These are phyloP conservation scores for Phytophthora lateralis DNA, from an alignment of 352 stramenopile species.

Conservation along the genomic window DNA sequence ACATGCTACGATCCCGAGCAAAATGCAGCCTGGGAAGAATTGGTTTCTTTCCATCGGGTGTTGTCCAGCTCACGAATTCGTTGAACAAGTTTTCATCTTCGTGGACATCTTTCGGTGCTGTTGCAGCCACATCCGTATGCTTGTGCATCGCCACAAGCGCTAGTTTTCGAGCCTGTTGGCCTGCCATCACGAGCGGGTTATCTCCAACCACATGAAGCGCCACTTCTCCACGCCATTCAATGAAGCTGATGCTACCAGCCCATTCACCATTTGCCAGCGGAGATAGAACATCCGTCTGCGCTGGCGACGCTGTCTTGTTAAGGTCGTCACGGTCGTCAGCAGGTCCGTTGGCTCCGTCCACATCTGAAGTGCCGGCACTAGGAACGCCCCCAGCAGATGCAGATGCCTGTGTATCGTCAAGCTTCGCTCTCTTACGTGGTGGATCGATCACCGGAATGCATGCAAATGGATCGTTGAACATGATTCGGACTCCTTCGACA, in stretches of 20 bases:
- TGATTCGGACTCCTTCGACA: constrained; percentile 78
- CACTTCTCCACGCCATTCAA: constrained; percentile 84
- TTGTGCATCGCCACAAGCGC: constrained; percentile 74
- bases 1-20: constrained; percentile 73
- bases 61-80: constrained; percentile 84
- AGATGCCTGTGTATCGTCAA: constrained; percentile 43
- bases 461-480: constrained; percentile 80
- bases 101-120: constrained; percentile 38
- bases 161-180: constrained; percentile 76
- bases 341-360: constrained; percentile 17
- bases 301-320: constrained; percentile 24
- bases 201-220: constrained; percentile 78
- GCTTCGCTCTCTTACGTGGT: constrained; percentile 66
- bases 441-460: constrained; percentile 75
- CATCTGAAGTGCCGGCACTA: constrained; percentile 12
- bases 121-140: constrained; percentile 27
- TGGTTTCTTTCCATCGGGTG: constrained; percentile 60
- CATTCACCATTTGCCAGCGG: constrained; percentile 70
- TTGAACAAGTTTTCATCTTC: constrained; percentile 87
- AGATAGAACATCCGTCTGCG: constrained; percentile 44
- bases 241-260: constrained; percentile 83
- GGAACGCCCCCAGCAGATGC: constrained; percentile 12
- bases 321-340: constrained; percentile 26
- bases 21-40: constrained; percentile 81
- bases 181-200: constrained; percentile 78